phyloP scores from a whole-genome alignment of 768 basidiomycete genomes.

The Tylopilus cervinicoccineus region DNA sequence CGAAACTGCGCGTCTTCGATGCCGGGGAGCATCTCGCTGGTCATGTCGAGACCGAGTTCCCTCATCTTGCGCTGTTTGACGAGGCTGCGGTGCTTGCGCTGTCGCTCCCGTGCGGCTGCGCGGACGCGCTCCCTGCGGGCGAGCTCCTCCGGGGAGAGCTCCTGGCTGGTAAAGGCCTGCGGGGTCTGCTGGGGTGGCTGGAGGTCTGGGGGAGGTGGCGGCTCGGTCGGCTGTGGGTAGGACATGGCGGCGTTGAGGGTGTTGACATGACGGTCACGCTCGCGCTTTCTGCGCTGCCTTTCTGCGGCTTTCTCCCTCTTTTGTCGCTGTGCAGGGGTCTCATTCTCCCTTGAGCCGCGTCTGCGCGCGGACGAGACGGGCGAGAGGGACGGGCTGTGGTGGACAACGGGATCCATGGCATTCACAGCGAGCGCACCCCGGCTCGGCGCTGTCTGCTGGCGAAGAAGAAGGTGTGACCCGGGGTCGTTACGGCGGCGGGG shows the following conservation, averaged over 20 bases:
- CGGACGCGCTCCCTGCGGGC: conserved; percentile 68
- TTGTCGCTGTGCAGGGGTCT: conserved; percentile 65
- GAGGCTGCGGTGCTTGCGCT: conserved; percentile 74
- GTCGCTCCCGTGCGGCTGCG: conserved; percentile 73
- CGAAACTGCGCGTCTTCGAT: conserved; percentile 69
- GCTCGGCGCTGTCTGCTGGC: conserved; percentile 5
- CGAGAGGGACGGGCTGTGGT: conserved; percentile 29
- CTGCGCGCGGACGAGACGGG: conserved; percentile 41
- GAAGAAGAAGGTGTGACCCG: conserved; percentile 29
- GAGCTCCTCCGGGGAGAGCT: conserved; percentile 60
- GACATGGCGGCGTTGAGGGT: conserved; percentile 40
- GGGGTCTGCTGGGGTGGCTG: conserved; percentile 28
- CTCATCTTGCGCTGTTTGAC: conserved; percentile 80
- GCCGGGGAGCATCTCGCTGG: conserved; percentile 61
- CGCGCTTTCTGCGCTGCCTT: conserved; percentile 78
- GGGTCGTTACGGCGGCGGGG: conserved; percentile 32
- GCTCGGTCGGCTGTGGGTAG: conserved; percentile 34
- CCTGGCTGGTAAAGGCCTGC: conserved; percentile 25
- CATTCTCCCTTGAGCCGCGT: conserved; percentile 60
- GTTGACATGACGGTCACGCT: conserved; percentile 53
- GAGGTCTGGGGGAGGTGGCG: conserved; percentile 31
- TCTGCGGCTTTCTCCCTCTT: conserved; percentile 88
- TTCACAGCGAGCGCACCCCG: conserved; percentile 26
- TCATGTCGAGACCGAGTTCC: conserved; percentile 80
- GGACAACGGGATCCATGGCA: conserved; percentile 33